A percentile compares a stretch with the other conserved stretches of the same genome.
Conservation (phyloP, 345 rosid genomes). For the Draba incana region DNA sequence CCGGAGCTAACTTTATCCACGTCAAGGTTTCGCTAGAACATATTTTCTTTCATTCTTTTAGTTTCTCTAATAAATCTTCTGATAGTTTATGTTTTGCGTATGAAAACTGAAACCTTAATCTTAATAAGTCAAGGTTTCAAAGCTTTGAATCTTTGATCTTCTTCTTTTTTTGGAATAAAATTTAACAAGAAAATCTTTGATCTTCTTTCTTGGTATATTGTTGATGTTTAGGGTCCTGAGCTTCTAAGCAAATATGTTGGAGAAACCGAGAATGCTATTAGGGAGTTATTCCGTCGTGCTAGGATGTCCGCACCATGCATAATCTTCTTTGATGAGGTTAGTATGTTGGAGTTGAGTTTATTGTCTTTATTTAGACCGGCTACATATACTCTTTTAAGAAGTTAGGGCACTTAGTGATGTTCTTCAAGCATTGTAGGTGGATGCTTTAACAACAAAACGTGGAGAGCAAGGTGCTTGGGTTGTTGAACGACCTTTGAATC, state of each 20-base stretch:
- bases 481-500: conserved; percentile 8
- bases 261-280: conserved; percentile 76
- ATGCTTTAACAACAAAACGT: conserved; percentile 68
- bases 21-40: conserved; percentile 51
- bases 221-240: conserved; percentile 64
- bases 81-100: no score
- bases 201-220: neutral
- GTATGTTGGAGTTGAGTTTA: neutral
- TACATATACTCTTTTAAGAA: no score
- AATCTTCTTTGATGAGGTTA: conserved; percentile 76
- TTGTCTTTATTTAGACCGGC: no score
- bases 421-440: conserved; percentile 23
- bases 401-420: no score
- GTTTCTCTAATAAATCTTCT: no score
- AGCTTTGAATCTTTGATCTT: neutral
- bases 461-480: conserved; percentile 69
- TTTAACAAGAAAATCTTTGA: no score
- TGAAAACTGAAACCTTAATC: neutral
- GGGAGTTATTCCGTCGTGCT: conserved; percentile 62
- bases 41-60: neutral
- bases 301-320: conserved; percentile 67
- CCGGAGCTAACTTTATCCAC: conserved; percentile 83
- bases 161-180: no score
- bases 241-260: conserved; percentile 86
- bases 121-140: no score